Base-by-base conservation (phyloP, 345 rosid species). In the Populus alba region DNA sequence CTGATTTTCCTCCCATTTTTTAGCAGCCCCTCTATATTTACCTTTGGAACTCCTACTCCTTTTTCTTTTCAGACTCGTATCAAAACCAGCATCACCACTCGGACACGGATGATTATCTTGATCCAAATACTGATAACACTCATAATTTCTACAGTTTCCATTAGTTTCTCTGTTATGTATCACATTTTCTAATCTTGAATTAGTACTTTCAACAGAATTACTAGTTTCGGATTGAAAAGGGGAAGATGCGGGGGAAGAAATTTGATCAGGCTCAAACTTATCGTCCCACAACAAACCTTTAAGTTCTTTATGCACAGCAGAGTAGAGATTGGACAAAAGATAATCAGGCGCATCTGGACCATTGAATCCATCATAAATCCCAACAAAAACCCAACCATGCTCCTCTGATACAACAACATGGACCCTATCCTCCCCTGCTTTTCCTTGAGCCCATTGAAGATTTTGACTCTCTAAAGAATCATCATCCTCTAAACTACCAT, bases 271-370 rank as follows among this genome's bases (percentile, higher is more conserved):
- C 66, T 91, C 90, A 33, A 51, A 74, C 61, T 87, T 87, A 80
- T 90, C 90, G 73, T 88, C 87, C 86, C 89, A 86, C 47, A 87
- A 80, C 78, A 93, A 78, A 39, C 92, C 96, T 27, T 92, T 83
- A 45, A 95, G 90, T 83, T 91, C 97, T 37, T 85, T 87, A 6
- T 88, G 90, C n/a, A 96, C 90, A 47, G 91, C 87, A 78, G 84
- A 51, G 78, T 94, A 96, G 0, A 96, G 85, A 86, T 90, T 90
- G 63, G 80, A 76, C 66, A 91, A 83, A 39, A 96, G 88, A 76
- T 82, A 92, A 84, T 96, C 99, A 25, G 99, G 92, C 45, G 98
- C 98, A 78, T 94, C 99, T 10, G 97, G 97, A 59, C 98, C 99
- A 72, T 86, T 92, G 71, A 95, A 95, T 23, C 99, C 99, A 72